These are phyloP conservation scores for Aspergillus egyptiacus DNA, from an alignment of 495 filamentous ascomycete genomes.

Conservation along the genomic window DNA sequence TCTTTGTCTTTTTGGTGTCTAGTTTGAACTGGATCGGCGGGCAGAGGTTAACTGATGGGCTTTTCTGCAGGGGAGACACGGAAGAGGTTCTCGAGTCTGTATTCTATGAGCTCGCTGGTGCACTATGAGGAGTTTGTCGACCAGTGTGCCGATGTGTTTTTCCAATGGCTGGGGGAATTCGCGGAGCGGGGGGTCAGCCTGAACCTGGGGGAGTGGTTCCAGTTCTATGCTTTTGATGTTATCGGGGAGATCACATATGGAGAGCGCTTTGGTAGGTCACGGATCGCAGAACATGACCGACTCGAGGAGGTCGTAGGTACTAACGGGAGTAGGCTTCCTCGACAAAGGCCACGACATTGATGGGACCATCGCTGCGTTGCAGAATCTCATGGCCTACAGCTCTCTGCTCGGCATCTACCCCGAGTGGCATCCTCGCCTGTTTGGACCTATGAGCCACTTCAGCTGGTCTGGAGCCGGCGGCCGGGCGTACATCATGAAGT, in stretches of 20 bases:
- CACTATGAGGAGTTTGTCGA: conserved; percentile 52
- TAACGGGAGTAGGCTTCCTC: conserved; percentile 44
- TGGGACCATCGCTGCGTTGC: conserved; percentile 52
- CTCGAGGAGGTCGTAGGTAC: not conserved
- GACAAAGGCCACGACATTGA: conserved; percentile 59
- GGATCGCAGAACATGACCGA: not conserved
- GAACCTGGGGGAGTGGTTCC: conserved; percentile 50
- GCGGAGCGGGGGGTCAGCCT: conserved; percentile 26
- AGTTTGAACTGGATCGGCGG: too few species aligned
- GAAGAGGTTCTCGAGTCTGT: conserved; percentile 40
- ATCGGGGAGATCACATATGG: conserved; percentile 63
- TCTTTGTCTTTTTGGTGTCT: not conserved
- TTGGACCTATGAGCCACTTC: conserved; percentile 32
- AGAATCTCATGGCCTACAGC: conserved; percentile 51
- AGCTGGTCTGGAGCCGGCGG: conserved; percentile 38
- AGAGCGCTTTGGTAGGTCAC: conserved; percentile 45
- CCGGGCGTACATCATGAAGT: conserved; percentile 37
- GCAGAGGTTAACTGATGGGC: not conserved
- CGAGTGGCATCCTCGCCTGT: conserved; percentile 41
- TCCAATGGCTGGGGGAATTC: conserved; percentile 37
- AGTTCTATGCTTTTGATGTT: conserved; percentile 57
- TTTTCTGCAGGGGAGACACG: conserved; percentile 31
- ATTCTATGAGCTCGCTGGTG: conserved; percentile 49
- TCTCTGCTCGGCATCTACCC: conserved; percentile 46
- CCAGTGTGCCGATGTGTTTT: conserved; percentile 44